A percentile compares a stretch with the other conserved stretches of the same genome.
Evolutionary conservation across 2,329 filamentous ascomycete genomes (phyloP).

Genomic region (Sclerotiophoma versabilis): DNA sequence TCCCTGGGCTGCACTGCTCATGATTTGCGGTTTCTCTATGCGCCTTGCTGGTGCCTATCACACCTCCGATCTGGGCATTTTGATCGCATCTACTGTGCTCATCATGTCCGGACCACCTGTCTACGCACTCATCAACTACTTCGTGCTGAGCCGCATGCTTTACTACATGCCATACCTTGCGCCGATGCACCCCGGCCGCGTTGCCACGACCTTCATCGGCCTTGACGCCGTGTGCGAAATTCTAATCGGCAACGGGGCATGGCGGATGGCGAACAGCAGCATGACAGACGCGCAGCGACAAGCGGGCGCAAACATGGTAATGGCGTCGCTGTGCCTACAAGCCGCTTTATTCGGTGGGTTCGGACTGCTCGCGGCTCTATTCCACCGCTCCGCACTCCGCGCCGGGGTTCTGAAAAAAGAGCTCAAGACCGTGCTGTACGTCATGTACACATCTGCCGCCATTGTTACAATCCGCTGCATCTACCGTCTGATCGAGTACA

Average conservation of each 20-base stretch:
- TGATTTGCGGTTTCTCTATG: conserved; percentile 63
- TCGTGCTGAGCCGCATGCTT: conserved; percentile 65
- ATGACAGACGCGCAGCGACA: conserved; percentile 48
- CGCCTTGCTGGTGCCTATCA: conserved; percentile 62
- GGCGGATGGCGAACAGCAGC: conserved; percentile 52
- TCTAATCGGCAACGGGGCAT: conserved; percentile 61
- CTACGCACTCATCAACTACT: conserved; percentile 68
- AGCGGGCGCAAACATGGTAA: conserved; percentile 56
- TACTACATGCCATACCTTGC: conserved; percentile 68
- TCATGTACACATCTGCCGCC: conserved; percentile 58
- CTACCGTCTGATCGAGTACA: conserved; percentile 62
- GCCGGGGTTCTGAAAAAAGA: conserved; percentile 53
- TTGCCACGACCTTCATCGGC: conserved; percentile 66
- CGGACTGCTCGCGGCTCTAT: conserved; percentile 54
- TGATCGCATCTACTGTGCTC: conserved; percentile 52
- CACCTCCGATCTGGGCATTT: conserved; percentile 52
- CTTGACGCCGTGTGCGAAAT: conserved; percentile 60
- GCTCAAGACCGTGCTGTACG: conserved; percentile 53
- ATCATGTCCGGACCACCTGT: conserved; percentile 59
- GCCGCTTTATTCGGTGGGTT: conserved; percentile 60
- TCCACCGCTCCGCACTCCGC: conserved; percentile 55
- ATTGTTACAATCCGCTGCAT: conserved; percentile 59
- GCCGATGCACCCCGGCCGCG: conserved; percentile 63
- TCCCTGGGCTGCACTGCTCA: conserved; percentile 62
- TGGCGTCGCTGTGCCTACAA: conserved; percentile 59